Conservation (phyloP, 345 rosid genomes). For the Rhodamnia argentea region DNA sequence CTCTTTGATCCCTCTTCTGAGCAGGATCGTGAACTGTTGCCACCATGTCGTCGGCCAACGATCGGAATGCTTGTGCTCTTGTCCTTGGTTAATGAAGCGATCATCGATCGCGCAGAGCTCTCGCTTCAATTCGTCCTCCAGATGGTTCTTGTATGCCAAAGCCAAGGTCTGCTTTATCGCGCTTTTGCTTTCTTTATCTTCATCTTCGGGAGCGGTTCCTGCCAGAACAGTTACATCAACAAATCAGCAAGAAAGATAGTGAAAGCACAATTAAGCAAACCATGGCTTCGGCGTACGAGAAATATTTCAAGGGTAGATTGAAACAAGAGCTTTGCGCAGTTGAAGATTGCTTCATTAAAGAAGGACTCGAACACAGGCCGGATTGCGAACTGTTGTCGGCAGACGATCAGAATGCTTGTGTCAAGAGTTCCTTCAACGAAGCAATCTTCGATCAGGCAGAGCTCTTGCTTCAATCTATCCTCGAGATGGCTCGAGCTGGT, state of each 20-base stretch:
- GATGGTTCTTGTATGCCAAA: slow-evolving; percentile 24
- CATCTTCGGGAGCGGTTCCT: slow-evolving; percentile 26
- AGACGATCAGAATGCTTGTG: slow-evolving; percentile 7
- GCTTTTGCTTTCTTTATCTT: slow-evolving; percentile 1
- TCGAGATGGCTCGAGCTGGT: slow-evolving; percentile 10
- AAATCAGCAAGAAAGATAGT: slow-evolving; percentile 2
- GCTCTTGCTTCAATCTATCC: slow-evolving; percentile 14
- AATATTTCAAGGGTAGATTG: slow-evolving; percentile 9
- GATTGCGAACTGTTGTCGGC: slow-evolving; percentile 28
- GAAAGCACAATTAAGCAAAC: slow-evolving; percentile 11
- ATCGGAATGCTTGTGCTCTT: slow-evolving; percentile 1
- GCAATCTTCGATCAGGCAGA: not conserved
- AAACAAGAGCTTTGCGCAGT: slow-evolving; percentile 9
- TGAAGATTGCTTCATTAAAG: not conserved
- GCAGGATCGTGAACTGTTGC: slow-evolving; percentile 38
- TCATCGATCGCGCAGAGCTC: slow-evolving; percentile 4
- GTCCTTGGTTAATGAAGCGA: not conserved
- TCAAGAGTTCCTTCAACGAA: not conserved
- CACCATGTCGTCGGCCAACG: slow-evolving; percentile 47
- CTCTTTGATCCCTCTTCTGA: slow-evolving; percentile 38
- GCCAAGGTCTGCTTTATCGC: slow-evolving; percentile 21
- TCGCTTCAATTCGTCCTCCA: slow-evolving; percentile 13
- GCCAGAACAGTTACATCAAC: slow-evolving; percentile 19
- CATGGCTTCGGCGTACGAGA: slow-evolving; percentile 23
- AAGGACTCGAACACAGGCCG: not conserved